Evolutionary conservation across 495 filamentous ascomycete genomes (phyloP).

Genomic region (Xylaria acuta): DNA sequence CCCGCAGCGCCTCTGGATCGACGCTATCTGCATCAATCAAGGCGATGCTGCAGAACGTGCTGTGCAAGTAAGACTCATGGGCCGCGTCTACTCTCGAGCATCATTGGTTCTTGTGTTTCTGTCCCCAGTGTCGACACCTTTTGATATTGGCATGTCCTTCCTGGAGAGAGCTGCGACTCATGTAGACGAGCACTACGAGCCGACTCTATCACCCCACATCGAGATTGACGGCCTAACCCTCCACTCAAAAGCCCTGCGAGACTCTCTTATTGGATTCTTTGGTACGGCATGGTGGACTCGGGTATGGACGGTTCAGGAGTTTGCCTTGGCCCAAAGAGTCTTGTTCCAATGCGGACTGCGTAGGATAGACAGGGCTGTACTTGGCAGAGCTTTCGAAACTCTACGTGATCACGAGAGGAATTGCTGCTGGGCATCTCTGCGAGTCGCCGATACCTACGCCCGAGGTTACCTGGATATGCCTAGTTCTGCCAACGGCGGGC

Average conservation of each 20-base stretch:
- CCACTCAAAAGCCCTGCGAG: background rate
- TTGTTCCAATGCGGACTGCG: background rate
- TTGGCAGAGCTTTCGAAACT: background rate
- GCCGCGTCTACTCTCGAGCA: background rate
- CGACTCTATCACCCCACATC: background rate
- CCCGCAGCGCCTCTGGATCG: background rate
- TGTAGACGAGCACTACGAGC: slow-evolving; percentile 1
- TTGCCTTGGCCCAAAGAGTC: background rate
- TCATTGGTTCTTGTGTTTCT: background rate
- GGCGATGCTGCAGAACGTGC: background rate
- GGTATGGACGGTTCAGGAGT: slow-evolving; percentile 4
- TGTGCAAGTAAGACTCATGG: background rate
- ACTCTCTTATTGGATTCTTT: slow-evolving; percentile 6
- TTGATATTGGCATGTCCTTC: slow-evolving; percentile 2
- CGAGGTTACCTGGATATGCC: background rate
- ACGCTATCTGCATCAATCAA: background rate
- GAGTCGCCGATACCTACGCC: background rate
- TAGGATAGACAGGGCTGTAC: background rate
- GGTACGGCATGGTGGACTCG: slow-evolving; percentile 3
- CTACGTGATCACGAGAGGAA: background rate
- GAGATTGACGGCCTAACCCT: background rate
- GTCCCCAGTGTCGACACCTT: background rate
- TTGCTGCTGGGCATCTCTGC: background rate
- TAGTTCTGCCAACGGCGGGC: background rate
- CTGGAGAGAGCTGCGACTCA: slow-evolving; percentile 1